These are phyloP conservation scores for Apiospora marii DNA, from an alignment of 2,329 filamentous ascomycete species.

Conservation along the genomic window DNA sequence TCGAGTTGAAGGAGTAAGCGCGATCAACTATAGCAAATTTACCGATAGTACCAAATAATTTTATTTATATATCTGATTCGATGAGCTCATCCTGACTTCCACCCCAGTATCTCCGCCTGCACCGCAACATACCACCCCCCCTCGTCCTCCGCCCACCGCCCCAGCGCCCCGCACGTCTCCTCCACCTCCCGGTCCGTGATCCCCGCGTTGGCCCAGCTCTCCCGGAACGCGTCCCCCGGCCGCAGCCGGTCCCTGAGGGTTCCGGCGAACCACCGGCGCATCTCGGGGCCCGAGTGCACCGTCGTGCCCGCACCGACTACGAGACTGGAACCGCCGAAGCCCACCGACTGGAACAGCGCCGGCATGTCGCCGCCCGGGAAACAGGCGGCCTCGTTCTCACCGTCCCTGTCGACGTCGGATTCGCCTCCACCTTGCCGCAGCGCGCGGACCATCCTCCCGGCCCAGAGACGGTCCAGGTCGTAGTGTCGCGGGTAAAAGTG, in stretches of 20 bases:
- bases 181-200: slow-evolving; percentile 46
- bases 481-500: slow-evolving; percentile 43
- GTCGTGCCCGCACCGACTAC: slow-evolving; percentile 41
- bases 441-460: slow-evolving; percentile 35
- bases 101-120: slow-evolving; percentile 49
- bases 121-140: slow-evolving; percentile 48
- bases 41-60: no score
- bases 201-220: slow-evolving; percentile 46
- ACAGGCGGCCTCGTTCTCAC: slow-evolving; percentile 26
- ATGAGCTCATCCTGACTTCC: slow-evolving; percentile 45
- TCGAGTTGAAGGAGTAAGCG: no score
- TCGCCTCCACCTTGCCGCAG: slow-evolving; percentile 31
- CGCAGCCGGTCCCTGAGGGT: slow-evolving; percentile 39
- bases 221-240: slow-evolving; percentile 39
- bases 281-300: slow-evolving; percentile 39
- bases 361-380: slow-evolving; percentile 38
- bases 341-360: slow-evolving; percentile 39
- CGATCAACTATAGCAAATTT: no score
- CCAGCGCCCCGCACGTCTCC: slow-evolving; percentile 40
- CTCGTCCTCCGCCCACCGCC: slow-evolving; percentile 45
- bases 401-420: no score
- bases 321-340: slow-evolving; percentile 33
- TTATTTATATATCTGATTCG: no score
- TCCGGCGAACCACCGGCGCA: slow-evolving; percentile 39
- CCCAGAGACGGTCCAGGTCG: slow-evolving; percentile 42